These are phyloP conservation scores for Spinacia oleracea DNA, from an alignment of 179 eudicot species.

Conservation along the genomic window DNA sequence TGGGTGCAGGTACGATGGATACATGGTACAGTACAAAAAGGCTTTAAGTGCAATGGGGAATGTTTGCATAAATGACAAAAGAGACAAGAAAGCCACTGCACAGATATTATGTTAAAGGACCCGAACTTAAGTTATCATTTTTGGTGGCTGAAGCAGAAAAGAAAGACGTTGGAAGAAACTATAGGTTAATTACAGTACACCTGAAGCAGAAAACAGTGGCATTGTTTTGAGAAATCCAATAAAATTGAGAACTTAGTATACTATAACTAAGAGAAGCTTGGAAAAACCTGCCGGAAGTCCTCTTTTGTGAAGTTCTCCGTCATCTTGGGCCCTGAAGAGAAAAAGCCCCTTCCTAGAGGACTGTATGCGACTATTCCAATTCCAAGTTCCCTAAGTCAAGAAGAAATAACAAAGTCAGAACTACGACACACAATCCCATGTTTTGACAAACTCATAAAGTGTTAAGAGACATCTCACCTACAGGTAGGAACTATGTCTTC, in stretches of 20 bases:
- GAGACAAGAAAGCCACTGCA: not conserved
- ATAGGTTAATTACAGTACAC: not conserved
- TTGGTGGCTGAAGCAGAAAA: not conserved
- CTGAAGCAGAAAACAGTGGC: not conserved
- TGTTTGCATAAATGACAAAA: not conserved
- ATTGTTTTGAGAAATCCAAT: no score
- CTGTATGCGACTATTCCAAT: conserved; percentile 27
- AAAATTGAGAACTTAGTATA: no score
- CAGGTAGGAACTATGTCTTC: conserved; percentile 16
- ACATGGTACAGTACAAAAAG: not conserved
- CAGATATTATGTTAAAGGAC: not conserved
- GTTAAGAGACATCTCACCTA: not conserved
- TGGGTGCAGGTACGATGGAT: not conserved
- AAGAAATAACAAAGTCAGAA: not conserved
- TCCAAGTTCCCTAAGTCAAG: conserved; percentile 29
- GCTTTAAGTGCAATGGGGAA: not conserved
- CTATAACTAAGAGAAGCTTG: no score
- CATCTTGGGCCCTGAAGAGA: conserved; percentile 30
- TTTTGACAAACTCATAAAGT: no score
- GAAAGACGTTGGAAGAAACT: not conserved
- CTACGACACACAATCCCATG: no score
- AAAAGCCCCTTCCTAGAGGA: conserved; percentile 26
- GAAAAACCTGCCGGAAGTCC: conserved; percentile 20
- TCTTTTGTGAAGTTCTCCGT: conserved; percentile 2
- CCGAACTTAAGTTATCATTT: not conserved